Evolutionary conservation across 2,329 filamentous ascomycete genomes (phyloP), one percentile per base, ranked within the genome.

Genomic region (Claviceps cyperi): DNA sequence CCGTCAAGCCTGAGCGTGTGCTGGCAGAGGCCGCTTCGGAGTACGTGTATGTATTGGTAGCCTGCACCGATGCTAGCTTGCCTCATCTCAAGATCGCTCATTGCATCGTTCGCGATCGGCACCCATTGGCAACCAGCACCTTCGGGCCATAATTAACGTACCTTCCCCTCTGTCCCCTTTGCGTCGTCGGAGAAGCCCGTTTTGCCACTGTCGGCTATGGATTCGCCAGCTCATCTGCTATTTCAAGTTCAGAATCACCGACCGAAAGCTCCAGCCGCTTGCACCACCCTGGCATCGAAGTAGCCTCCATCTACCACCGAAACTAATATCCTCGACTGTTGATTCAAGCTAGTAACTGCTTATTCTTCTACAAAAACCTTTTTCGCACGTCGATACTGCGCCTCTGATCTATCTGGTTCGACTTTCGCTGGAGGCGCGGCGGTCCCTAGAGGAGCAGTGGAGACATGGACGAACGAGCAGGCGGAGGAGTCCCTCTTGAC

Each of bases 331-430:
- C 62, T 51, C 63, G 64, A 50, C 58, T 63, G 48, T 68, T 66
- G 71, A 69, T 45, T 39, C 52, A 46, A 39, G 43, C 50, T 47
- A 47, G 43, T 43, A 43, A 45, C 53, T 76, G 76, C 59, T 74
- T 76, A 3, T 75, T 81, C 19, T 60, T 60, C 51, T 59, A 60
- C 52, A 56, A 56, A 15, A 62, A 64, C 52, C 63, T 61, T 41
- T 55, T 61, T 37, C 62, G 62, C 50, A 61, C 60, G 22, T 65
- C 64, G 28, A 32, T 32, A 32, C 28, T 32, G 28, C 28, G 9
- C 28, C 28, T 11, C 28, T 11, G 9, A 32, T 32, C 11, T 52
- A 55, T 44, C 51, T 59, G 40, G 54, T 24, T 43, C 53, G 22
- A 43, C 46, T 17, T 37, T 53, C 39, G 49, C 50, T 46, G 43